A percentile compares a stretch with the other conserved stretches of the same genome.
These are phyloP conservation scores for Sporothrix schenckii DNA, from an alignment of 2,329 filamentous ascomycete genomes.

Conservation along the genomic window DNA sequence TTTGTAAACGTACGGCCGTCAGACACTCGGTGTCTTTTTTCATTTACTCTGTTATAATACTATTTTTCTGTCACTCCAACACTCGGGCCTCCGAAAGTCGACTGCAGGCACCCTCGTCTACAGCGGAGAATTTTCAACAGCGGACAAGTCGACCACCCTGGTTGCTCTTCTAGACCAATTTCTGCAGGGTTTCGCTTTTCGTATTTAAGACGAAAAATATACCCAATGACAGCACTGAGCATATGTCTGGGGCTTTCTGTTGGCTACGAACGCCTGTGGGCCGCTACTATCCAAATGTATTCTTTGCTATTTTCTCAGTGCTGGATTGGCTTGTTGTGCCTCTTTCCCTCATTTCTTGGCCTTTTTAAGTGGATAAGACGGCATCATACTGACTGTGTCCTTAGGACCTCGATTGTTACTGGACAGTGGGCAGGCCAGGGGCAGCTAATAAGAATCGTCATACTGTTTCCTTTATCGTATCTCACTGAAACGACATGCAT, in stretches of 20 bases:
- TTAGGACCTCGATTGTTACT: background rate
- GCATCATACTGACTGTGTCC: background rate
- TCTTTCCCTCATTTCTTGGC: constrained; percentile 2
- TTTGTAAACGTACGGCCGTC: background rate
- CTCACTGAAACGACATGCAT: background rate
- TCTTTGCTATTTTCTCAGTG: constrained; percentile 13
- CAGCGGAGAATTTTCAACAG: background rate
- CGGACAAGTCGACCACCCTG: background rate
- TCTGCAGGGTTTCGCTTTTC: constrained; percentile 39
- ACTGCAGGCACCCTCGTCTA: background rate
- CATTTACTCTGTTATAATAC: background rate
- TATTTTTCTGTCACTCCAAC: background rate
- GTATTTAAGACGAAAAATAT: constrained; percentile 44
- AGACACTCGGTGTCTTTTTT: background rate
- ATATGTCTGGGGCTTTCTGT: constrained; percentile 39
- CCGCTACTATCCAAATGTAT: constrained; percentile 17
- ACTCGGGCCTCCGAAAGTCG: background rate
- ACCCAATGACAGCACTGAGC: constrained; percentile 44
- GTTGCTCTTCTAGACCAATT: constrained; percentile 43
- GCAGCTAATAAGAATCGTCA: background rate
- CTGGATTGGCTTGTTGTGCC: constrained; percentile 26
- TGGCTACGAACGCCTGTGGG: constrained; percentile 38
- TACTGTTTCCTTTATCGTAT: background rate
- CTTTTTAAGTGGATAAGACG: constrained; percentile 8
- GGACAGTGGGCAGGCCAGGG: background rate